Evolutionary conservation across 345 rosid species (phyloP), one percentile per base, ranked within the genome.

Genomic region (Bretschneidera sinensis): DNA sequence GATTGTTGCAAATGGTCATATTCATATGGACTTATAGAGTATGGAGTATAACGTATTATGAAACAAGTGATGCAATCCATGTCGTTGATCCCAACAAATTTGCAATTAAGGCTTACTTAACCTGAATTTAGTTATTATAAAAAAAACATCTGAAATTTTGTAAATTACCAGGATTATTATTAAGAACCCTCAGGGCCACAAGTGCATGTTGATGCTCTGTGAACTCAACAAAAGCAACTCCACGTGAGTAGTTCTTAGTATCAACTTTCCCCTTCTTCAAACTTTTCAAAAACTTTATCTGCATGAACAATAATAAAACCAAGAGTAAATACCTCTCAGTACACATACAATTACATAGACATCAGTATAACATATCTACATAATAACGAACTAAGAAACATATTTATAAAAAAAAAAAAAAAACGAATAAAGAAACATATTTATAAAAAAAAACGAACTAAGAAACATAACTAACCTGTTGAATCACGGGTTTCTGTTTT

Each of bases 141-240:
- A 31, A 4, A 4, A 31, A 9, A 31, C 35, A 31, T 31, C 9
- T 31, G 9, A 9, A n/a, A n/a, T n/a, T n/a, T 9, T 31, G 35
- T 9, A 31, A 31, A 24, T 48, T 85, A 88, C 94, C 89, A 15
- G 97, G 99, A 73, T 90, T 84, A 58, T 94, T 94, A 67, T 94
- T 94, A 64, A 85, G 88, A 69, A 94, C 96, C 78, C 97, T 82
- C 56, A 90, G 71, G 65, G 97, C 96, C 57, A 88, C 97, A 51
- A 88, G 92, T 31, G 97, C 95, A 60, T 94, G 99, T 57, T 90
- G 78, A 68, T 84, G 95, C 73, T 86, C 92, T 0, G 81, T 67
- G 60, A 94, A 90, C 77, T 94, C 89, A 1, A 90, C 75, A 69
- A 94, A 90, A 16, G 99, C 99, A 57, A 90, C 92, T 67, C 95